These are phyloP conservation scores for Apiospora hydei DNA, from an alignment of 2,329 filamentous ascomycete species.

Conservation along the genomic window DNA sequence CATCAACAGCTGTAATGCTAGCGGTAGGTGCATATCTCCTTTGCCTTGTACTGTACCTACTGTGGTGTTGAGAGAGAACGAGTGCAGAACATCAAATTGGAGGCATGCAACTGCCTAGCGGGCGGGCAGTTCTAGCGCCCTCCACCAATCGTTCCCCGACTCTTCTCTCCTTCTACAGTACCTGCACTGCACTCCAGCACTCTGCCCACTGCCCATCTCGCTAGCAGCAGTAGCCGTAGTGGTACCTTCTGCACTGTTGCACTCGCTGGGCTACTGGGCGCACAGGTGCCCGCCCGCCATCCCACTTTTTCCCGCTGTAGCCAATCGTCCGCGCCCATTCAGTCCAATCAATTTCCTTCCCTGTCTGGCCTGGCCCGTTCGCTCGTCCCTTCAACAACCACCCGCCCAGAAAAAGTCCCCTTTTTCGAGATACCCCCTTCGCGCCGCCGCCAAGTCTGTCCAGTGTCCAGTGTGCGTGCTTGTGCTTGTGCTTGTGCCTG, in stretches of 20 bases:
- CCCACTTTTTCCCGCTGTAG: conserved; percentile 7
- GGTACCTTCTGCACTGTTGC: neutral
- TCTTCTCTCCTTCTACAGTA: neutral
- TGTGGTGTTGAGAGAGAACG: neutral
- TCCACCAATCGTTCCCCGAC: neutral
- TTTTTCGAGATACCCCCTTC: conserved; percentile 29
- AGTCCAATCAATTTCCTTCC: conserved; percentile 21
- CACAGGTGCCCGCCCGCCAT: conserved; percentile 1
- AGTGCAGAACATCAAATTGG: neutral
- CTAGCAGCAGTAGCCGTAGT: too few relatives aligned
- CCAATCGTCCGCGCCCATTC: neutral
- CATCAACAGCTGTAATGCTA: neutral
- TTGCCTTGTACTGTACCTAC: neutral
- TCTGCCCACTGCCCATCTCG: neutral
- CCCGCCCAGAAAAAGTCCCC: conserved; percentile 23
- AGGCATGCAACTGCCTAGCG: conserved; percentile 11
- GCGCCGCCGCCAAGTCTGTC: conserved; percentile 5
- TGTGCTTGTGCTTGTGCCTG: neutral
- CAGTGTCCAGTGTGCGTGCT: neutral
- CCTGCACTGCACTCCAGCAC: neutral
- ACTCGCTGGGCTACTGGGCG: neutral
- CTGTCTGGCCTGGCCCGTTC: conserved; percentile 21
- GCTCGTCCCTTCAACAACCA: conserved; percentile 20
- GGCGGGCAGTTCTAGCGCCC: conserved; percentile 11
- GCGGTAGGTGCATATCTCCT: conserved; percentile 10